A percentile compares a stretch with the other conserved stretches of the same genome.
Evolutionary conservation across 148 eudicot genomes (phyloP).

Genomic region (Arbutus unedo): DNA sequence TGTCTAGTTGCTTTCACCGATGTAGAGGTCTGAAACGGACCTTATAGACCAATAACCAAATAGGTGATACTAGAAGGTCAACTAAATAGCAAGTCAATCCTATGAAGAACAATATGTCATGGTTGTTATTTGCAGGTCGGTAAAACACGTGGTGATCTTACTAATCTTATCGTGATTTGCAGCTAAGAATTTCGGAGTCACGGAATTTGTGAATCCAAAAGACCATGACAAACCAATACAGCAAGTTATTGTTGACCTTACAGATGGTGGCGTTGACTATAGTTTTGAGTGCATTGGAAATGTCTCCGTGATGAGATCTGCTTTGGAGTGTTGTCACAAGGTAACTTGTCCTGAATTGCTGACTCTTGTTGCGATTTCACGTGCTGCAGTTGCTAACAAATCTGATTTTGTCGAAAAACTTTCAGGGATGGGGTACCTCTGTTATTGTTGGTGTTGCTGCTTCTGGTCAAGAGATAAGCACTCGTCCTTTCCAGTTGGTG

Average conservation of each 20-base stretch:
- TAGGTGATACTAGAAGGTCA: not conserved
- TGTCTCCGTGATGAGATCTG: constrained; percentile 91
- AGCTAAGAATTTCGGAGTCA: constrained; percentile 96
- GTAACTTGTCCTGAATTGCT: constrained; percentile 30
- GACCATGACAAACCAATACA: constrained; percentile 94
- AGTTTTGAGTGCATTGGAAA: constrained; percentile 99
- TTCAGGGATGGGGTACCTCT: constrained; percentile 98
- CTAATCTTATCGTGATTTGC: constrained; percentile 27
- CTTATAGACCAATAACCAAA: not conserved
- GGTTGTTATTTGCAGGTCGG: not conserved
- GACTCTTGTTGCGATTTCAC: not conserved
- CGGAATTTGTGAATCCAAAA: constrained; percentile 89
- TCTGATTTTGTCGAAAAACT: constrained; percentile 3
- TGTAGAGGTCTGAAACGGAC: not conserved
- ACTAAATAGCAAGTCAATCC: not conserved
- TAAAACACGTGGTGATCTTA: not conserved
- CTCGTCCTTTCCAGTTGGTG: constrained; percentile 97
- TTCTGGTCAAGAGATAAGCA: constrained; percentile 92
- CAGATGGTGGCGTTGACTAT: constrained; percentile 99
- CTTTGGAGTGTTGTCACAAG: constrained; percentile 98
- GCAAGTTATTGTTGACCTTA: constrained; percentile 83
- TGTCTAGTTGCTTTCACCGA: not conserved
- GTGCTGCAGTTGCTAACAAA: not conserved
- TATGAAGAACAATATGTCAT: not conserved
- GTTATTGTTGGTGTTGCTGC: constrained; percentile 99